These are phyloP conservation scores for Tylopilus felleus DNA, from an alignment of 768 basidiomycete species.

Conservation along the genomic window DNA sequence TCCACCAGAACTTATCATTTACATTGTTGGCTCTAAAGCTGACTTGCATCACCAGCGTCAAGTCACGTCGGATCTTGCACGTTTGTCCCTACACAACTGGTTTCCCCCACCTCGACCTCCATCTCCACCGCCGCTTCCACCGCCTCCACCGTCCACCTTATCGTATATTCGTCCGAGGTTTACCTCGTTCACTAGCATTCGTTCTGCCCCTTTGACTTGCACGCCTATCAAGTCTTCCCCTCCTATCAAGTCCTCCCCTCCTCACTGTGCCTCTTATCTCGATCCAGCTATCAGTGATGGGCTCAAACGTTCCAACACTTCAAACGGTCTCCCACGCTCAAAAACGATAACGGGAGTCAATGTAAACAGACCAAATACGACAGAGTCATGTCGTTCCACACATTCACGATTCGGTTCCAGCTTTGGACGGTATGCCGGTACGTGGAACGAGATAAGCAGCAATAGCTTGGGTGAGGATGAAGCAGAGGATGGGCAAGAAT, in stretches of 20 bases:
- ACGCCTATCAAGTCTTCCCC: slow-evolving; percentile 43
- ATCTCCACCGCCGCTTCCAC: slow-evolving; percentile 62
- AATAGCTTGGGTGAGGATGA: slow-evolving; percentile 68
- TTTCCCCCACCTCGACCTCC: slow-evolving; percentile 76
- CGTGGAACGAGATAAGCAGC: slow-evolving; percentile 59
- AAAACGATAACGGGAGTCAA: slow-evolving; percentile 44
- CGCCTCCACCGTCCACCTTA: slow-evolving; percentile 39
- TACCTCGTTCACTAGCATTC: slow-evolving; percentile 45
- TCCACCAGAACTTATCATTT: slow-evolving; percentile 83
- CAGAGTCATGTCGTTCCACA: slow-evolving; percentile 41
- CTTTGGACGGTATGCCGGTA: slow-evolving; percentile 47
- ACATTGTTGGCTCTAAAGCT: slow-evolving; percentile 93
- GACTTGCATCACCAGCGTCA: slow-evolving; percentile 70
- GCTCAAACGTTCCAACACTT: slow-evolving; percentile 51
- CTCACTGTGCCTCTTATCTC: slow-evolving; percentile 59
- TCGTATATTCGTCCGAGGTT: slow-evolving; percentile 37
- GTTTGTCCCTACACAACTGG: slow-evolving; percentile 83
- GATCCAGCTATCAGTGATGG: slow-evolving; percentile 57
- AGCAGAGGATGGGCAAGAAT: slow-evolving; percentile 52
- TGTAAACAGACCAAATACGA: slow-evolving; percentile 27
- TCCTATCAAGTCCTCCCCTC: slow-evolving; percentile 50
- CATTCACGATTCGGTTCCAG: slow-evolving; percentile 58
- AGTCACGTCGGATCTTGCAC: slow-evolving; percentile 78
- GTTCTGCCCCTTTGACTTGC: slow-evolving; percentile 56
- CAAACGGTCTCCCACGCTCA: slow-evolving; percentile 45